Base-by-base conservation (phyloP, 1,139 yeast species). In the Lodderomyces theae region DNA sequence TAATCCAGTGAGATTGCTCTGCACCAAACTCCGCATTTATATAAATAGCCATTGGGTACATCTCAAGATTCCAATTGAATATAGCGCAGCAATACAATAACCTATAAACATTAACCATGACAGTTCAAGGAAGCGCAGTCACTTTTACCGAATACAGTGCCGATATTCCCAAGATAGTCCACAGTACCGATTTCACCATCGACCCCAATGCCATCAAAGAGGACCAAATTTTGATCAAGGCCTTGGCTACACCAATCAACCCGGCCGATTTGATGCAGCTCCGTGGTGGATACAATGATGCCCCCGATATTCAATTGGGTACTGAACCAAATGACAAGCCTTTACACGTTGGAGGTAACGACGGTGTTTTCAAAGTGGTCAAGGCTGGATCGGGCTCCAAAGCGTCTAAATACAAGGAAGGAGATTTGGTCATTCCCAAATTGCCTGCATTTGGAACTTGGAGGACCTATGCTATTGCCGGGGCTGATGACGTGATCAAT, bases 191-290 rank as follows among this genome's bases (percentile, higher is more conserved):
- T 1, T 56, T 45, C 52, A 61, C 65, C 16, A 63, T 79, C 36
- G 66, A 64, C 35, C 66, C 68, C 28, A 56, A 63, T 33, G 53
- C 58, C 7, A 57, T 68, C 17, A 57, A 58, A 33, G 56, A 64
- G 24, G 56, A 66, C 40, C 69, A 79, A 41, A 70, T 81, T 15
- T 61, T 81, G 17, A 62, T 81, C 29, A 66, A 74, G 54, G 63
- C 84, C 7, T 62, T 89, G 41, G 96, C 95, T 0, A 78, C 88
- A 41, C 96, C 97, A 3, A 75, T 90, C 48, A 90, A 90, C 56
- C 97, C 97, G 0, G 85, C 96, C 0, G 97, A 90, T 57, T 74
- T 88, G 58, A 86, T 86, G 56, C 97, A 89, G 63, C 71, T 90
- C 49, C 89, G 86, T 57, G 97, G 97, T n/a, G 94, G 86, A 0